A percentile compares a stretch with the other conserved stretches of the same genome.
Evolutionary conservation across 495 filamentous ascomycete species (phyloP).

Genomic region (Bathelium albidoporum): DNA sequence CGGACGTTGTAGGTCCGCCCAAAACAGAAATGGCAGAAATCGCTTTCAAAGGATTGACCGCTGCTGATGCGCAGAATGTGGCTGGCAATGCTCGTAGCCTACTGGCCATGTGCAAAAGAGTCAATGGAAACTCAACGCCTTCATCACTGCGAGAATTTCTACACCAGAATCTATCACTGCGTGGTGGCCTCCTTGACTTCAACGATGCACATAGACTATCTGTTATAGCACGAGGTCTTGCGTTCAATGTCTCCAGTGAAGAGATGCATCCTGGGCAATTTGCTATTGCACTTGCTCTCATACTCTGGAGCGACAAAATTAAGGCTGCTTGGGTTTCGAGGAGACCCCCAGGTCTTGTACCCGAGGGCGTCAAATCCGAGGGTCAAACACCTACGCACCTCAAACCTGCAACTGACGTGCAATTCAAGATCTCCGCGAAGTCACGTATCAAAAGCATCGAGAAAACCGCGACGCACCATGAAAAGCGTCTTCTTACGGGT

Average conservation of each 20-base stretch:
- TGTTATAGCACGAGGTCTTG: background rate
- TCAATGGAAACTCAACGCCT: background rate
- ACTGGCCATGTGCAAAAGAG: background rate
- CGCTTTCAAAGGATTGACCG: background rate
- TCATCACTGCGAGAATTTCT: background rate
- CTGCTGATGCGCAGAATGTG: background rate
- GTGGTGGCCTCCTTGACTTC: background rate
- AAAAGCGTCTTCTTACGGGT: constrained; percentile 72
- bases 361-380: constrained; percentile 18
- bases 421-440: constrained; percentile 4
- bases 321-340: constrained; percentile 11
- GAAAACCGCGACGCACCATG: constrained; percentile 52
- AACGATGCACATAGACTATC: background rate
- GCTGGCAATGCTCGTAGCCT: background rate
- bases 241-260: background rate
- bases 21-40: background rate
- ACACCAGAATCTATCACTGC: background rate
- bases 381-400: constrained; percentile 15
- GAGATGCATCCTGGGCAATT: background rate
- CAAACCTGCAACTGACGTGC: background rate
- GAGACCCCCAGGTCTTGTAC: constrained; percentile 18
- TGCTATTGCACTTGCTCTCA: constrained; percentile 9
- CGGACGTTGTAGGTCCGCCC: background rate
- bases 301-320: constrained; percentile 19
- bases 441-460: constrained; percentile 15